Evolutionary conservation across 1,139 yeast genomes (phyloP).

Genomic region (Suhomyces maxii): DNA sequence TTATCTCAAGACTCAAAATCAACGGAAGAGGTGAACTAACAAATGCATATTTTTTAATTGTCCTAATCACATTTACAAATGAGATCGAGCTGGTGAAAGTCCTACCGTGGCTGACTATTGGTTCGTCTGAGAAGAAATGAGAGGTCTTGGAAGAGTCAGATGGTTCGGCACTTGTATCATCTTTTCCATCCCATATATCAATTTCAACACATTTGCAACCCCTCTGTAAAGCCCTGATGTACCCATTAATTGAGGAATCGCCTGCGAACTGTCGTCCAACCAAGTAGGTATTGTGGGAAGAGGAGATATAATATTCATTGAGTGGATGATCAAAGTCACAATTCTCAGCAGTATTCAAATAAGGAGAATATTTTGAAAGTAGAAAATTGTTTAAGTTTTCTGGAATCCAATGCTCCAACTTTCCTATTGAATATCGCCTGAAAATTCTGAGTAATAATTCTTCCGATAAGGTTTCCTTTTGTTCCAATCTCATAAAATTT

Average conservation of each 20-base stretch:
- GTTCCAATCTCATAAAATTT: constrained; percentile 50
- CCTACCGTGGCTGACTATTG: constrained; percentile 88
- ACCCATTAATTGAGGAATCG: constrained; percentile 87
- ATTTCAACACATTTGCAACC: constrained; percentile 94
- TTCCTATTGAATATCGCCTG: constrained; percentile 39
- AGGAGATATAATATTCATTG: constrained; percentile 83
- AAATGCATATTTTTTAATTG: constrained; percentile 82
- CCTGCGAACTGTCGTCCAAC: constrained; percentile 90
- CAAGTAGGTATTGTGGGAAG: constrained; percentile 93
- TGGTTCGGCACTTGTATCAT: constrained; percentile 6
- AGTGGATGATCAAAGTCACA: constrained; percentile 60
- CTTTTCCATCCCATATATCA: constrained; percentile 89
- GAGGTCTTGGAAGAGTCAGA: background rate
- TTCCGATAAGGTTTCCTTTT: constrained; percentile 44
- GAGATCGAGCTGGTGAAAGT: constrained; percentile 76
- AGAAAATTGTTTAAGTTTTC: constrained; percentile 56
- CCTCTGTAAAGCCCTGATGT: constrained; percentile 81
- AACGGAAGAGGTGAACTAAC: constrained; percentile 81
- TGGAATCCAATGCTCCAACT: constrained; percentile 35
- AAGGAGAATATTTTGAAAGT: constrained; percentile 46
- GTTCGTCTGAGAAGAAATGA: constrained; percentile 40
- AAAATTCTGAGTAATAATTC: constrained; percentile 39
- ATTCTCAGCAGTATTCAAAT: constrained; percentile 29
- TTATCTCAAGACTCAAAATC: constrained; percentile 82
- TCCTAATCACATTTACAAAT: constrained; percentile 65